These are phyloP conservation scores for Podaxis sp. DNA, from an alignment of 768 basidiomycete genomes.

Conservation along the genomic window DNA sequence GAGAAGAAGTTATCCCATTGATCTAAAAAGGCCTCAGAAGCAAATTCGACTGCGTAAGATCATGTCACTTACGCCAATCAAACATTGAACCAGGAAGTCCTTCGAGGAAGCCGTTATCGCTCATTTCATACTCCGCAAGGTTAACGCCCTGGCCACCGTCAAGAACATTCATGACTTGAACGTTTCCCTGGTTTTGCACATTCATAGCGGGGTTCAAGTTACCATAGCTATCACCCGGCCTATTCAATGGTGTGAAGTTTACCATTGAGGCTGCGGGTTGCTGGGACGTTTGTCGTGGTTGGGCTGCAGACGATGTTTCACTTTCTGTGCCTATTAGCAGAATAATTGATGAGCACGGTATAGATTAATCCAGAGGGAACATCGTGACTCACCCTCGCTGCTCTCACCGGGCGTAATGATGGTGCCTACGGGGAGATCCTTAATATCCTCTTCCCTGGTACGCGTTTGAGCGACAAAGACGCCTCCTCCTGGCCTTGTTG, in stretches of 20 bases:
- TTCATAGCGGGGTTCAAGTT: constrained; percentile 84
- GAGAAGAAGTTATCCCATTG: constrained; percentile 86
- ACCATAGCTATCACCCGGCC: constrained; percentile 33
- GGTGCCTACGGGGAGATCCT: constrained; percentile 55
- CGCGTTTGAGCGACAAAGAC: constrained; percentile 72
- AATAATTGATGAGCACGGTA: constrained; percentile 27
- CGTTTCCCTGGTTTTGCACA: constrained; percentile 42
- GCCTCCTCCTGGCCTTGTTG: constrained; percentile 81
- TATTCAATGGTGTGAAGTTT: constrained; percentile 52
- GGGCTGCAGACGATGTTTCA: constrained; percentile 2
- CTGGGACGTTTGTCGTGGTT: constrained; percentile 14
- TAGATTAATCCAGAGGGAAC: constrained; percentile 12
- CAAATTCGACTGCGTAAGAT: not conserved
- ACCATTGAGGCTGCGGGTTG: constrained; percentile 44
- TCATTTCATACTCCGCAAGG: constrained; percentile 64
- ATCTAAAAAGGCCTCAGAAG: constrained; percentile 38
- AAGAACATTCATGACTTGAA: constrained; percentile 77
- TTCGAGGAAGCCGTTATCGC: constrained; percentile 70
- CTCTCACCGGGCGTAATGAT: constrained; percentile 38
- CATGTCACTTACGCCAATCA: constrained; percentile 67
- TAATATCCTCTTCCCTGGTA: constrained; percentile 41
- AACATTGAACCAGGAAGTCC: constrained; percentile 85
- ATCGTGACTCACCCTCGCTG: constrained; percentile 37
- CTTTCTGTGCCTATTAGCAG: constrained; percentile 21
- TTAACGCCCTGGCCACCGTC: constrained; percentile 58